Percentiles rank a stretch among this genome's conserved stretches.
Conservation (phyloP, 2,329 filamentous ascomycete species). For the Elsinoe perseae region DNA sequence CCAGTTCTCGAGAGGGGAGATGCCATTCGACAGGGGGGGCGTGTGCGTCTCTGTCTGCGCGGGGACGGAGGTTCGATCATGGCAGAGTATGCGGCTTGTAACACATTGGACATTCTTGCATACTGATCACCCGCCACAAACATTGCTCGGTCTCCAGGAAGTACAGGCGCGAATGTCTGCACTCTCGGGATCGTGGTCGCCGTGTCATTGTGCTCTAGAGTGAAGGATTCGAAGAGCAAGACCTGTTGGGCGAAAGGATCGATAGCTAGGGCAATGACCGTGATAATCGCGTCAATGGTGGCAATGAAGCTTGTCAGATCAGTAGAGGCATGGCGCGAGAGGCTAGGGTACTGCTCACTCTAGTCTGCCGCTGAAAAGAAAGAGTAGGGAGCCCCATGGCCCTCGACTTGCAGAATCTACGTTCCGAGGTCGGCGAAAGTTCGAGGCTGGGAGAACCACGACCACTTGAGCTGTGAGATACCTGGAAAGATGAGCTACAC, state of each 20-base stretch:
- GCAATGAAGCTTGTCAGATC: conserved; percentile 15
- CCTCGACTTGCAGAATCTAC: conserved; percentile 32
- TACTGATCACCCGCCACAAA: conserved; percentile 1
- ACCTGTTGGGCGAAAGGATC: conserved; percentile 16
- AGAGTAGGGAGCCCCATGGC: conserved; percentile 25
- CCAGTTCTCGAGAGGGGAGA: not conserved
- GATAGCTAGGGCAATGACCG: conserved; percentile 22
- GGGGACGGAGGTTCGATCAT: conserved; percentile 1
- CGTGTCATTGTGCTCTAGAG: not conserved
- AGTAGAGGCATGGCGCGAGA: conserved; percentile 14
- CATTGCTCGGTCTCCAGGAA: not conserved
- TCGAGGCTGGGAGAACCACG: conserved; percentile 14
- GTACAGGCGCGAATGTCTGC: conserved; percentile 2
- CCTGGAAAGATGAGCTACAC: not conserved
- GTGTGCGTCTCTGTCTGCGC: not conserved
- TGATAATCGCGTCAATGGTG: conserved; percentile 25
- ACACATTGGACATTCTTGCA: not conserved
- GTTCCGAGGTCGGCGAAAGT: conserved; percentile 25
- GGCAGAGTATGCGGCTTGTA: not conserved
- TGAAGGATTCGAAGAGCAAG: conserved; percentile 3
- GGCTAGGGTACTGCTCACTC: not conserved
- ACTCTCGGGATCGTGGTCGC: not conserved
- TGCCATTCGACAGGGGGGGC: not conserved
- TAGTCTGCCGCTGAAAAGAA: conserved; percentile 20
- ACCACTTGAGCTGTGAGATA: conserved; percentile 19